phyloP scores from a whole-genome alignment of 2,329 filamentous ascomycete species.

The Phyllosticta paracitricarpa region DNA sequence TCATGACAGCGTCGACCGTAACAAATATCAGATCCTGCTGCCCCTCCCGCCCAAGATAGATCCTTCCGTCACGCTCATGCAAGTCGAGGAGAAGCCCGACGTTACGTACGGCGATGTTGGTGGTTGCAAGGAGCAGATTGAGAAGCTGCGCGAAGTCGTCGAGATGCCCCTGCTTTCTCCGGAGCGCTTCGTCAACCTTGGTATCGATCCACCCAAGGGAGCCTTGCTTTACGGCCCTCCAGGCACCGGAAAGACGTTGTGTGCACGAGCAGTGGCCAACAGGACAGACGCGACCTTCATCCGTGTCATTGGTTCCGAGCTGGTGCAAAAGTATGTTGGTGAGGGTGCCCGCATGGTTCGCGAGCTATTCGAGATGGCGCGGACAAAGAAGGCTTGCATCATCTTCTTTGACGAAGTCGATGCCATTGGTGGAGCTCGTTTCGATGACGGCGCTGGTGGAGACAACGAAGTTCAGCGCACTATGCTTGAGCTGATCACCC shows the following conservation, averaged over 20 bases:
- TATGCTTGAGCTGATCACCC: conserved; percentile 95
- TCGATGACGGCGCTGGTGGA: conserved; percentile 91
- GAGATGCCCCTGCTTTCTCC: conserved; percentile 96
- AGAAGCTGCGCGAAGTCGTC: conserved; percentile 96
- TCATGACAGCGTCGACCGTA: conserved; percentile 65
- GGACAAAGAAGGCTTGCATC: conserved; percentile 98
- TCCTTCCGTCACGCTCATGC: conserved; percentile 99
- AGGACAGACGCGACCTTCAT: conserved; percentile 98
- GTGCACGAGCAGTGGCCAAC: conserved; percentile 93
- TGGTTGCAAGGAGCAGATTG: conserved; percentile 98
- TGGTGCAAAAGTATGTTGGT: conserved; percentile 98
- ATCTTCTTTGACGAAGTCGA: conserved; percentile 99
- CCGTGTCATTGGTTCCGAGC: conserved; percentile 91
- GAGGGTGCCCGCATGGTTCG: conserved; percentile 97
- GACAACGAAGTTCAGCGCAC: conserved; percentile 97
- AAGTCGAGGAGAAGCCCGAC: conserved; percentile 98
- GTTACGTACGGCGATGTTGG: conserved; percentile 98
- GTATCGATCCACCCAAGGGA: conserved; percentile 96
- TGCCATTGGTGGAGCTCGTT: conserved; percentile 88
- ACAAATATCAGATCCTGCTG: conserved; percentile 98
- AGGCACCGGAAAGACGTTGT: conserved; percentile 98
- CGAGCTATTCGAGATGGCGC: conserved; percentile 98
- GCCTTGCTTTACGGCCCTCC: conserved; percentile 93
- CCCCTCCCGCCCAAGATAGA: conserved; percentile 97
- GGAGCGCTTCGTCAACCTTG: conserved; percentile 95